Percentiles rank a stretch among this genome's conserved stretches.
Evolutionary conservation across 495 filamentous ascomycete species (phyloP).

Genomic region (Penicillium angulare): DNA sequence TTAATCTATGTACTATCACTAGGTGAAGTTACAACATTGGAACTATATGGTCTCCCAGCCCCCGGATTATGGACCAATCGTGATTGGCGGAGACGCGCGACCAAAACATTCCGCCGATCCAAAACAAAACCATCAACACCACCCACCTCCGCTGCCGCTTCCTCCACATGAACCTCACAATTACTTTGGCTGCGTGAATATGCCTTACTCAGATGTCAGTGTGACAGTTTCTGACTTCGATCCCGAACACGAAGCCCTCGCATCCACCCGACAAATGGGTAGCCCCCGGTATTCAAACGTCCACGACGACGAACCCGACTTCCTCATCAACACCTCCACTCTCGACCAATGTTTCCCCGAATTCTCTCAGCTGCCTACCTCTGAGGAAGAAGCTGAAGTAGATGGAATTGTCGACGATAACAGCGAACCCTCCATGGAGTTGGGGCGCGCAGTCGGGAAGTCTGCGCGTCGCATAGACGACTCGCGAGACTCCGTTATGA

Average conservation of each 20-base stretch:
- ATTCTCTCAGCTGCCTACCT: conserved; percentile 47
- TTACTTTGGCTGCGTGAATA: conserved; percentile 12
- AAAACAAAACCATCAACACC: conserved; percentile 8
- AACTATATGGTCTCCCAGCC: conserved; percentile 1
- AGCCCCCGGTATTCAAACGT: conserved; percentile 40
- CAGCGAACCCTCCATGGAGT: conserved; percentile 42
- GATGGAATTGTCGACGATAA: conserved; percentile 34
- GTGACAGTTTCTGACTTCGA: conserved; percentile 48
- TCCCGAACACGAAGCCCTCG: conserved; percentile 51
- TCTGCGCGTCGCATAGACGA: conserved; percentile 37
- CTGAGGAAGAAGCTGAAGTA: conserved; percentile 29
- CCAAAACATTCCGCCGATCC: conserved; percentile 6
- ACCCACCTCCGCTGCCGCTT: neutral
- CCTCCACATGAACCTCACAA: conserved; percentile 2
- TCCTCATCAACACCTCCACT: conserved; percentile 60
- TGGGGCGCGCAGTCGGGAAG: conserved; percentile 42
- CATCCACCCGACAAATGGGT: conserved; percentile 48
- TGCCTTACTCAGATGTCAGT: conserved; percentile 39
- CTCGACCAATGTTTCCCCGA: conserved; percentile 63
- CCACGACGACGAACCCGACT: conserved; percentile 38
- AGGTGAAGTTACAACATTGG: no score
- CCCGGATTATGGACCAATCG: neutral
- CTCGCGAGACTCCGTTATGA: conserved; percentile 45
- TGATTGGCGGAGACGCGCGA: conserved; percentile 10
- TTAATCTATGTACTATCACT: no score